Evolutionary conservation across 441 rosid genomes (phyloP).

Genomic region (Kokia cookei): DNA sequence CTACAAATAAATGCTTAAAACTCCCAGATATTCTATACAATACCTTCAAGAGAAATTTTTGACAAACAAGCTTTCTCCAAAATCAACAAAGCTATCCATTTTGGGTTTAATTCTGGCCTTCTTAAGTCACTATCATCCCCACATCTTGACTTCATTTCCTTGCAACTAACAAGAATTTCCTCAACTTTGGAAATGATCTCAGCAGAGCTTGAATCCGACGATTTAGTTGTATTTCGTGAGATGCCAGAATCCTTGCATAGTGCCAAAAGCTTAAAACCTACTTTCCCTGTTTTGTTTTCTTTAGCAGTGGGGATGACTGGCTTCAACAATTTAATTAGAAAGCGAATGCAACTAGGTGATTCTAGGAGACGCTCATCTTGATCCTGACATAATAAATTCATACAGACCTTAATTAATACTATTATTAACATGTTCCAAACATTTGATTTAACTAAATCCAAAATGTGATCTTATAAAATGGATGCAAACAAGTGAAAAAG

Average conservation of each 20-base stretch:
- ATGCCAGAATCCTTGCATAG: slow-evolving; percentile 50
- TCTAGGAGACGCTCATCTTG: slow-evolving; percentile 86
- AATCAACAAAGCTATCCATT: slow-evolving; percentile 84
- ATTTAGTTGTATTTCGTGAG: slow-evolving; percentile 39
- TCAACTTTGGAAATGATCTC: slow-evolving; percentile 63
- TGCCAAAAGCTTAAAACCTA: slow-evolving; percentile 84
- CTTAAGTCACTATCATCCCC: slow-evolving; percentile 35
- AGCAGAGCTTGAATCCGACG: slow-evolving; percentile 50
- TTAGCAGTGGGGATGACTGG: slow-evolving; percentile 51
- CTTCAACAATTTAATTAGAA: slow-evolving; percentile 82
- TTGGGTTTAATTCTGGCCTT: slow-evolving; percentile 76
- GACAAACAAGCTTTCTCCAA: slow-evolving; percentile 97
- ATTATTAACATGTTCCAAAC: neutral
- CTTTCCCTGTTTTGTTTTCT: slow-evolving; percentile 49
- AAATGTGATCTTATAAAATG: neutral
- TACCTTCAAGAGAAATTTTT: slow-evolving; percentile 91
- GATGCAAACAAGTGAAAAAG: neutral
- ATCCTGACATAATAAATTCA: slow-evolving; percentile 47
- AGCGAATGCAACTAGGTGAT: slow-evolving; percentile 58
- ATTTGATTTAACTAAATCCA: neutral
- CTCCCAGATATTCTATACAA: neutral
- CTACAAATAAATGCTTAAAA: neutral
- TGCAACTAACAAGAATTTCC: slow-evolving; percentile 72
- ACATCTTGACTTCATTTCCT: slow-evolving; percentile 52
- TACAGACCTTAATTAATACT: neutral